phyloP scores from a whole-genome alignment of 1,139 yeast genomes.

The Williopsis jadinii region DNA sequence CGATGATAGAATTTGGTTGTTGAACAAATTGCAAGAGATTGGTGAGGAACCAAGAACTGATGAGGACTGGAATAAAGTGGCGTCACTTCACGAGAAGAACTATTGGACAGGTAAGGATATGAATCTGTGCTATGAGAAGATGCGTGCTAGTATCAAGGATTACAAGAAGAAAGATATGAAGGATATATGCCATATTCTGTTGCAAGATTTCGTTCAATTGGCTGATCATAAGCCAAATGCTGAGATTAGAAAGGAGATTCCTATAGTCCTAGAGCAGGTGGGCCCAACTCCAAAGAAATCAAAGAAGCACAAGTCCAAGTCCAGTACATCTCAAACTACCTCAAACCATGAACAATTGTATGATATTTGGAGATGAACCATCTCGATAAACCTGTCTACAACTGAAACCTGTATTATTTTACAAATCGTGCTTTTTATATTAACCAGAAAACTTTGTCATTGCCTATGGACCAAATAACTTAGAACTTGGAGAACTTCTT shows the following conservation, averaged over 20 bases:
- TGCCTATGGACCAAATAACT: conserved; percentile 23
- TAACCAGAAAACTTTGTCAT: conserved; percentile 7
- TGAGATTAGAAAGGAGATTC: conserved; percentile 11
- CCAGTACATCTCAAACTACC: no score
- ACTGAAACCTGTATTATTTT: conserved; percentile 4
- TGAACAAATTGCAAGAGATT: conserved; percentile 42
- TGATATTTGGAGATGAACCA: no score
- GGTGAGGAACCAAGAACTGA: conserved; percentile 41
- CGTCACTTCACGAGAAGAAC: conserved; percentile 35
- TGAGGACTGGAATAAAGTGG: conserved; percentile 59
- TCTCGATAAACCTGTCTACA: no score
- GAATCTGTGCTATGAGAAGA: conserved; percentile 36
- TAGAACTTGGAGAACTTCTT: conserved; percentile 97
- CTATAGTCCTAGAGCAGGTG: conserved; percentile 13
- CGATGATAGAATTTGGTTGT: conserved; percentile 51
- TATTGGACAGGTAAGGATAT: conserved; percentile 42
- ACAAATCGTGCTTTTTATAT: conserved; percentile 13
- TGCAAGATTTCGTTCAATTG: conserved; percentile 16
- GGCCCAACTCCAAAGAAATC: not conserved
- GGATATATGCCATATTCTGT: conserved; percentile 28
- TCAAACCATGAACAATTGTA: no score
- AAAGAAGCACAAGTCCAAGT: not conserved
- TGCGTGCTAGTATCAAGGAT: conserved; percentile 35
- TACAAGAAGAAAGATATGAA: conserved; percentile 32
- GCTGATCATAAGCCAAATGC: not conserved